A percentile compares a stretch with the other conserved stretches of the same genome.
Conservation (phyloP, 2,329 filamentous ascomycete genomes). For the Tolypocladium tropicale region DNA sequence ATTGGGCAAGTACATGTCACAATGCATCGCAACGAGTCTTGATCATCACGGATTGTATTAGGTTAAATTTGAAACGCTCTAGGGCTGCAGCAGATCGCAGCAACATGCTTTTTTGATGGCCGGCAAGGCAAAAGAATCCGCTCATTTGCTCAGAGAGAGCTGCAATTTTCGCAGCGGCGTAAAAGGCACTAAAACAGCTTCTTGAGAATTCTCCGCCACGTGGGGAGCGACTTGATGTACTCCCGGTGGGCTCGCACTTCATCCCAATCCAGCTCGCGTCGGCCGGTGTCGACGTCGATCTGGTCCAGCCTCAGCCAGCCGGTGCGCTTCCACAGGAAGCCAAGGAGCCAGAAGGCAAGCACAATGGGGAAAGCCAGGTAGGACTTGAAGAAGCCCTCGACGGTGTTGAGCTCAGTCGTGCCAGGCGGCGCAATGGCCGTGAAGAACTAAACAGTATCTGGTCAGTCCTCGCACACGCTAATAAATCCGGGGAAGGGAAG, state of each 20-base stretch:
- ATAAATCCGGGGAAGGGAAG: conserved; percentile 8
- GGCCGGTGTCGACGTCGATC: conserved; percentile 58
- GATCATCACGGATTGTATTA: background rate
- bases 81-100: background rate
- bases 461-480: conserved; percentile 3
- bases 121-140: background rate
- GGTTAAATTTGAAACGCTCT: background rate
- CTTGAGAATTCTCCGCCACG: conserved; percentile 7
- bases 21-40: background rate
- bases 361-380: conserved; percentile 45
- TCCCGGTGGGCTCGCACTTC: conserved; percentile 7
- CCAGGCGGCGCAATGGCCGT: conserved; percentile 31
- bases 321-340: conserved; percentile 55
- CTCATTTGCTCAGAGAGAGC: background rate
- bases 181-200: background rate
- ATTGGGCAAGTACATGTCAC: background rate
- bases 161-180: background rate
- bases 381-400: conserved; percentile 41
- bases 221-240: conserved; percentile 4
- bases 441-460: conserved; percentile 28
- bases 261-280: conserved; percentile 38
- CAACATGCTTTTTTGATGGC: background rate
- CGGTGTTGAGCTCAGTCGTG: conserved; percentile 21
- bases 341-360: conserved; percentile 40
- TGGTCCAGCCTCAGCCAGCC: conserved; percentile 47